Evolutionary conservation across 2,329 filamentous ascomycete species (phyloP).

Genomic region (Leptographium wingfieldii): DNA sequence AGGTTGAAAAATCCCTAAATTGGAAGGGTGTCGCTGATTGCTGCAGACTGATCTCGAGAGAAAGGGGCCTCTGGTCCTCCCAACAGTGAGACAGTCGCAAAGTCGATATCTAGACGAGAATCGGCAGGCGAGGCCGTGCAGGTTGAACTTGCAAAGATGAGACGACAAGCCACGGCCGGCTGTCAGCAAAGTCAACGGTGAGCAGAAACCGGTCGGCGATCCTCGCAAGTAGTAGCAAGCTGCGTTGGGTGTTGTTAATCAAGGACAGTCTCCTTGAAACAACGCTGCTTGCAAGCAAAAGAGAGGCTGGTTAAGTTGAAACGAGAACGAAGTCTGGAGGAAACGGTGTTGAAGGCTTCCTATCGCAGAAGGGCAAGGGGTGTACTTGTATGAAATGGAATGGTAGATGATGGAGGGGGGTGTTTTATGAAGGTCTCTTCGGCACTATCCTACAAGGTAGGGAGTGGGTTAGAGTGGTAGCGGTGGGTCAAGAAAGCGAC

Average conservation of each 20-base stretch:
- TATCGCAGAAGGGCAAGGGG: constrained; percentile 29
- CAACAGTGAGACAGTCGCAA: neutral
- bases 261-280: constrained; percentile 1
- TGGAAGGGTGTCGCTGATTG: neutral
- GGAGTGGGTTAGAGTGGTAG: constrained; percentile 20
- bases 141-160: neutral
- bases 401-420: constrained; percentile 35
- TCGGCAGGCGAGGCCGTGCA: neutral
- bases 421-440: constrained; percentile 33
- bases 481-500: constrained; percentile 14
- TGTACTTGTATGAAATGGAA: constrained; percentile 37
- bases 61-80: neutral
- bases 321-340: constrained; percentile 17
- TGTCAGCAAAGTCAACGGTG: neutral
- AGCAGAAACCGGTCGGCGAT: neutral
- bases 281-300: constrained; percentile 3
- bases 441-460: constrained; percentile 28
- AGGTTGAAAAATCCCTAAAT: neutral
- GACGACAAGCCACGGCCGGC: neutral
- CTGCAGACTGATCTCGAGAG: neutral
- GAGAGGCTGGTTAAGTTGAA: constrained; percentile 11
- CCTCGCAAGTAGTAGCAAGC: neutral
- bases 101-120: neutral
- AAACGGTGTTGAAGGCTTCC: constrained; percentile 16
- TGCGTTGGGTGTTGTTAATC: neutral